A percentile compares a stretch with the other conserved stretches of the same genome.
Evolutionary conservation across 441 rosid genomes (phyloP).

Genomic region (Erodium trifolium): DNA sequence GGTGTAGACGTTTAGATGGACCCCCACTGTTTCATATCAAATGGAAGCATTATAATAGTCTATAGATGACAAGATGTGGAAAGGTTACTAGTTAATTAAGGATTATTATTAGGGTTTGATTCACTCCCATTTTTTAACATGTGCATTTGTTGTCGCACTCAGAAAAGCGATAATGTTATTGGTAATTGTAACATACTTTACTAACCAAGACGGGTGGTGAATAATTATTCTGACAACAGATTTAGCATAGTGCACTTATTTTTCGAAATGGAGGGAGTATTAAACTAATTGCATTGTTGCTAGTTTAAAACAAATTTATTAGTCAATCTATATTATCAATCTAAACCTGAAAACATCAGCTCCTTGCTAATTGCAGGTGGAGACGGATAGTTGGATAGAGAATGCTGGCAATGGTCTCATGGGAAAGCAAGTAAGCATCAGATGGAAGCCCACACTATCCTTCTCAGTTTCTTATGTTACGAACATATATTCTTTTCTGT

Average conservation of each 20-base stretch:
- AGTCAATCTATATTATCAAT: background rate
- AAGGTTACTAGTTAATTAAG: background rate
- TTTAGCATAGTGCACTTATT: background rate
- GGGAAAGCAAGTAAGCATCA: slow-evolving; percentile 66
- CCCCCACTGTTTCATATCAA: background rate
- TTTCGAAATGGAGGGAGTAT: background rate
- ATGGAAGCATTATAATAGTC: background rate
- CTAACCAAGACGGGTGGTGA: background rate
- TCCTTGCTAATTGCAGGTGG: slow-evolving; percentile 37
- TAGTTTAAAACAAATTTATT: background rate
- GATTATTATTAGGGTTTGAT: background rate
- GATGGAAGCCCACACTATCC: background rate
- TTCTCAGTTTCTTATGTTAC: background rate
- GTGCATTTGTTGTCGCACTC: background rate
- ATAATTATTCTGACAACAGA: background rate
- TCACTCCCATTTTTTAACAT: background rate
- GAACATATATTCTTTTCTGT: background rate
- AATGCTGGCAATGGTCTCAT: slow-evolving; percentile 90
- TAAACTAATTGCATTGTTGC: background rate
- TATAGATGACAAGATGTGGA: background rate
- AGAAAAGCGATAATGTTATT: too few species aligned
- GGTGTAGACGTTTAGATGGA: background rate
- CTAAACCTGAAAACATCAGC: slow-evolving; percentile 4
- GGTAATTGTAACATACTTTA: too few species aligned
- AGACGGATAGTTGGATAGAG: slow-evolving; percentile 92